Evolutionary conservation across 2,329 filamentous ascomycete genomes (phyloP).

Genomic region (Monilinia fructicola): DNA sequence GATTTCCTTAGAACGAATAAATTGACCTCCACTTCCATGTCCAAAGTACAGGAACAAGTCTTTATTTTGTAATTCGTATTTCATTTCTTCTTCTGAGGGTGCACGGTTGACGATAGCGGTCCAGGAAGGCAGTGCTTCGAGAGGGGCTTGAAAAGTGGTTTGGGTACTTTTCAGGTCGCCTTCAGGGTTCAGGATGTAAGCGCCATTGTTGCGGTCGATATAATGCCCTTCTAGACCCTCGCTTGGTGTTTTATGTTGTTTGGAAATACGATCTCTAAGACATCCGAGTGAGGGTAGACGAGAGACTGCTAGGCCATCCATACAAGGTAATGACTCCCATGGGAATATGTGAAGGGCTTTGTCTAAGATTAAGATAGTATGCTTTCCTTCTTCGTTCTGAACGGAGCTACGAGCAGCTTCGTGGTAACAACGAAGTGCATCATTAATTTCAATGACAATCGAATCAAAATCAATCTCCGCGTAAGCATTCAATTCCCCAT

Average conservation of each 20-base stretch:
- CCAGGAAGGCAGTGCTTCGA: slow-evolving; percentile 69
- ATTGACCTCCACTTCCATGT: slow-evolving; percentile 92
- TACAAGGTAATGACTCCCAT: slow-evolving; percentile 91
- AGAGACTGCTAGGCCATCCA: slow-evolving; percentile 76
- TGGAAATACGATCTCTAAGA: slow-evolving; percentile 70
- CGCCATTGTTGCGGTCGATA: slow-evolving; percentile 56
- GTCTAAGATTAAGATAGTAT: slow-evolving; percentile 88
- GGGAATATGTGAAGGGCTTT: slow-evolving; percentile 89
- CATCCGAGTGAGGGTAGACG: slow-evolving; percentile 84
- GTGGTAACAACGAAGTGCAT: slow-evolving; percentile 80
- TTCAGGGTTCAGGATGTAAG: slow-evolving; percentile 87
- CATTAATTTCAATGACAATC: slow-evolving; percentile 84
- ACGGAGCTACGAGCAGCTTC: slow-evolving; percentile 44
- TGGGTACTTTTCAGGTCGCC: slow-evolving; percentile 81
- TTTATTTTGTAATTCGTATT: slow-evolving; percentile 60
- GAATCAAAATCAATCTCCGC: slow-evolving; percentile 95
- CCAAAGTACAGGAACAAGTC: slow-evolving; percentile 91
- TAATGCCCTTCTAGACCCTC: slow-evolving; percentile 50
- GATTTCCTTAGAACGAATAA: slow-evolving; percentile 82
- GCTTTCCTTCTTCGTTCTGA: slow-evolving; percentile 48
- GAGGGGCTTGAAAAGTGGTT: slow-evolving; percentile 65
- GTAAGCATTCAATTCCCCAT: slow-evolving; percentile 93
- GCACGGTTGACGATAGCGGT: slow-evolving; percentile 63
- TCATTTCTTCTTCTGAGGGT: slow-evolving; percentile 78
- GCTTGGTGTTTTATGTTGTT: slow-evolving; percentile 29